These are phyloP conservation scores for Chrysosporium queenslandicum DNA, from an alignment of 2,329 filamentous ascomycete species.

Conservation along the genomic window DNA sequence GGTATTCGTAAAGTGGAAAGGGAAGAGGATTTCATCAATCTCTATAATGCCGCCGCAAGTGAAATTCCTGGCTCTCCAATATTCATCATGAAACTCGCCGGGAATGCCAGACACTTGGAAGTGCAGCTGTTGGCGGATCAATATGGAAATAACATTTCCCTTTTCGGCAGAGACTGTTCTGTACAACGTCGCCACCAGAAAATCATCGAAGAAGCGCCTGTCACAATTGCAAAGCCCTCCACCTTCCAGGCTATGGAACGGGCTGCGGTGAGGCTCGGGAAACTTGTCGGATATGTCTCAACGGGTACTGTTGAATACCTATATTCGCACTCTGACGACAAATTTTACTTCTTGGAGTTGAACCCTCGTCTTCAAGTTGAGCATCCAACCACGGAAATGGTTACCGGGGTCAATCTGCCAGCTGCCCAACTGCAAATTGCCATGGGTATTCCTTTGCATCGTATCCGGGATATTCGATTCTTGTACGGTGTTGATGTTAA, in stretches of 20 bases:
- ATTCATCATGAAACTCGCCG: constrained; percentile 99
- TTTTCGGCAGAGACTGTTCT: constrained; percentile 97
- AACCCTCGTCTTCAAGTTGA: constrained; percentile 99
- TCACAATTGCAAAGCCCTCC: constrained; percentile 79
- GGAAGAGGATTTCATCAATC: constrained; percentile 71
- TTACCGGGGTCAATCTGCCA: constrained; percentile 91
- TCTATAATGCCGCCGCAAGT: constrained; percentile 92
- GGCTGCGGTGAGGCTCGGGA: constrained; percentile 85
- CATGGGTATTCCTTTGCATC: constrained; percentile 93
- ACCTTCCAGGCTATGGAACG: constrained; percentile 97
- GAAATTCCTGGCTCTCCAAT: constrained; percentile 98
- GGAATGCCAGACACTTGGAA: constrained; percentile 91
- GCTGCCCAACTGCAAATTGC: constrained; percentile 97
- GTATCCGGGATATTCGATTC: constrained; percentile 90
- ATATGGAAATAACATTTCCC: constrained; percentile 98
- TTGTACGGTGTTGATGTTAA: constrained; percentile 93
- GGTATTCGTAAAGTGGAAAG: constrained; percentile 90
- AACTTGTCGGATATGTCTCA: constrained; percentile 93
- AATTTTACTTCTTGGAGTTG: constrained; percentile 98
- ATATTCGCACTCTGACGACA: constrained; percentile 94
- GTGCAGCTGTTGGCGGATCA: constrained; percentile 96
- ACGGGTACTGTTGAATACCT: constrained; percentile 98
- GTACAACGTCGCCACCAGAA: constrained; percentile 98
- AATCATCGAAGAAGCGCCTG: constrained; percentile 97
- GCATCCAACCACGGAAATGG: constrained; percentile 99